These are phyloP conservation scores for Saitozyma sp. DNA, from an alignment of 768 basidiomycete species.

Conservation along the genomic window DNA sequence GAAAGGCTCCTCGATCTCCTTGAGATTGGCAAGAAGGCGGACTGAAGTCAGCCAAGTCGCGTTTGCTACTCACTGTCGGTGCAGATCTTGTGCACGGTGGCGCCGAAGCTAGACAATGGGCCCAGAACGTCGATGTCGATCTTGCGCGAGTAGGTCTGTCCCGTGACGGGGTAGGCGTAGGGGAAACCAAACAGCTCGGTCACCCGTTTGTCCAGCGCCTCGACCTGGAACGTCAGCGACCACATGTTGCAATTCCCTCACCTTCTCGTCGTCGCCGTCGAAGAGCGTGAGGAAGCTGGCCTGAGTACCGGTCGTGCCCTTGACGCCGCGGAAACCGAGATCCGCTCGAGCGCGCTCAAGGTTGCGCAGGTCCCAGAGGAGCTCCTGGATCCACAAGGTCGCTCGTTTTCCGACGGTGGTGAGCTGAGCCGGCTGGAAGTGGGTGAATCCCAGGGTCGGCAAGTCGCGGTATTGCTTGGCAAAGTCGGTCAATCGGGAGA, in stretches of 20 bases:
- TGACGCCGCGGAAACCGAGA: slow-evolving; percentile 94
- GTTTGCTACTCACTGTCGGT: slow-evolving; percentile 65
- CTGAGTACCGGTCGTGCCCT: slow-evolving; percentile 99
- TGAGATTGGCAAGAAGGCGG: slow-evolving; percentile 87
- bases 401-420: slow-evolving; percentile 97
- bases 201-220: slow-evolving; percentile 81
- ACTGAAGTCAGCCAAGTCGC: slow-evolving; percentile 50
- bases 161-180: slow-evolving; percentile 95
- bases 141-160: slow-evolving; percentile 97
- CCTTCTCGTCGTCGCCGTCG: slow-evolving; percentile 92
- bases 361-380: slow-evolving; percentile 95
- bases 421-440: slow-evolving; percentile 97
- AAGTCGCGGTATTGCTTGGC: slow-evolving; percentile 81
- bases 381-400: slow-evolving; percentile 95
- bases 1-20: slow-evolving; percentile 99
- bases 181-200: slow-evolving; percentile 88
- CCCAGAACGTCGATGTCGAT: slow-evolving; percentile 91
- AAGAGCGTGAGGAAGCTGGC: slow-evolving; percentile 92
- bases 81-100: slow-evolving; percentile 96
- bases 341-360: slow-evolving; percentile 85
- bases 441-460: slow-evolving; percentile 95
- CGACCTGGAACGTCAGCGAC: slow-evolving; percentile 61
- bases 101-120: slow-evolving; percentile 81
- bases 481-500: slow-evolving; percentile 81
- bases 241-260: slow-evolving; percentile 31